These are phyloP conservation scores for Trichothecium roseum DNA, from an alignment of 2,329 filamentous ascomycete species.

Conservation along the genomic window DNA sequence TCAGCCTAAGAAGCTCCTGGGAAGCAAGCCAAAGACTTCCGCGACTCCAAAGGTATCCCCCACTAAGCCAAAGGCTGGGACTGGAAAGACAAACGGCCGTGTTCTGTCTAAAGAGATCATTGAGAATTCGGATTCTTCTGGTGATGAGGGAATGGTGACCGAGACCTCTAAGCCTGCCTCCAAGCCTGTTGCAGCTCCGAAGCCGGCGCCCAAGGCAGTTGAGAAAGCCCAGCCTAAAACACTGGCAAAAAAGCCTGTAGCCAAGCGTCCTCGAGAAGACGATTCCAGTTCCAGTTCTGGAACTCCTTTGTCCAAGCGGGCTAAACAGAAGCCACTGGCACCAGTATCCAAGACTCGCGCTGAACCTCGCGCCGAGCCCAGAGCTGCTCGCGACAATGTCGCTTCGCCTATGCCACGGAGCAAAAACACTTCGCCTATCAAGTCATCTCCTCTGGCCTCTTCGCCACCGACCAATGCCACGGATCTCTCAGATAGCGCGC, in stretches of 20 bases:
- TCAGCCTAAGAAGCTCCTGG: conserved; percentile 44
- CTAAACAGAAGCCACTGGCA: conserved; percentile 34
- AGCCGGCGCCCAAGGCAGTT: conserved; percentile 14
- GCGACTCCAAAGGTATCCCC: conserved; percentile 16
- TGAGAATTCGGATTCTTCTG: conserved; percentile 44
- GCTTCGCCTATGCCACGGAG: conserved; percentile 32
- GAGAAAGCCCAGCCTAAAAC: background rate
- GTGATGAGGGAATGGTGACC: conserved; percentile 30
- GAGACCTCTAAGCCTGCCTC: conserved; percentile 9
- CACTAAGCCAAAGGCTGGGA: conserved; percentile 22
- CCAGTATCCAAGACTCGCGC: conserved; percentile 1
- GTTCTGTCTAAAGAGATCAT: conserved; percentile 46
- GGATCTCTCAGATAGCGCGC: conserved; percentile 39
- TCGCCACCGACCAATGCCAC: conserved; percentile 57
- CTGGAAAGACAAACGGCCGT: conserved; percentile 19
- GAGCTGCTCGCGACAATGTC: conserved; percentile 28
- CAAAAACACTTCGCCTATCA: conserved; percentile 47
- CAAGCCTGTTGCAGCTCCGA: conserved; percentile 10
- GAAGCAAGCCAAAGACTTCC: conserved; percentile 20
- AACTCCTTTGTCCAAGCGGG: conserved; percentile 46
- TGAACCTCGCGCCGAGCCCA: conserved; percentile 34
- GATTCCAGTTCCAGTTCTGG: conserved; percentile 52
- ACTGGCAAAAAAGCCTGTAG: conserved; percentile 6
- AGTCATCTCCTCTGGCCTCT: conserved; percentile 55
- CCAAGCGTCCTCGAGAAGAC: conserved; percentile 42